phyloP scores from a whole-genome alignment of 192 early-diverging fungal species.

The Gigaspora rosea region DNA sequence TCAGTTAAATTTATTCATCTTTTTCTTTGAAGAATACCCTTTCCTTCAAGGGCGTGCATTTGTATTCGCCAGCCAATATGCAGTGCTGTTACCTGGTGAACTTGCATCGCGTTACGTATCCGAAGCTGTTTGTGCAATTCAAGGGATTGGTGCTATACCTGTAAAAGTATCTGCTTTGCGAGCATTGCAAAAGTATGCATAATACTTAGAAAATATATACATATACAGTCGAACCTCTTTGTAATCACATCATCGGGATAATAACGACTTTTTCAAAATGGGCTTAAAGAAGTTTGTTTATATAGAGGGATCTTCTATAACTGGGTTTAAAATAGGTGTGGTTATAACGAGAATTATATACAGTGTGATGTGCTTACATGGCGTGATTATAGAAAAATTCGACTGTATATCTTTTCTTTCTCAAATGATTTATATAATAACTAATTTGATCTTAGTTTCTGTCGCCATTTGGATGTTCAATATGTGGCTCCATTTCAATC shows the following conservation, averaged over 20 bases:
- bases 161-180: constrained; percentile 72
- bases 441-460: constrained; percentile 40
- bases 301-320: too few relatives aligned
- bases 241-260: neutral
- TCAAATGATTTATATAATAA: neutral
- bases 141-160: constrained; percentile 53
- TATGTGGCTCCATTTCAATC: constrained; percentile 57
- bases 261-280: too few relatives aligned
- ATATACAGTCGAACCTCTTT: neutral
- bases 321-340: too few relatives aligned
- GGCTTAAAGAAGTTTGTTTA: too few relatives aligned
- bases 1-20: constrained; percentile 8
- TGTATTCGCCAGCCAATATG: constrained; percentile 84
- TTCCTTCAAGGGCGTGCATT: constrained; percentile 90
- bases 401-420: neutral
- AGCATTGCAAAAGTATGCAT: constrained; percentile 61
- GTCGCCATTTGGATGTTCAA: constrained; percentile 52
- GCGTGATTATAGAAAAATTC: too few relatives aligned
- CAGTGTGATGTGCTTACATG: too few relatives aligned
- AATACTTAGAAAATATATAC: constrained; percentile 10
- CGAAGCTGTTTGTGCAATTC: constrained; percentile 74
- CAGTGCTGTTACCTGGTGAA: constrained; percentile 64
- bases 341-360: too few relatives aligned
- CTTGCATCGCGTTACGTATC: constrained; percentile 72
- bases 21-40: constrained; percentile 56